Base-by-base conservation (phyloP, 139 green algal species). In the Haematococcus lacustris region DNA sequence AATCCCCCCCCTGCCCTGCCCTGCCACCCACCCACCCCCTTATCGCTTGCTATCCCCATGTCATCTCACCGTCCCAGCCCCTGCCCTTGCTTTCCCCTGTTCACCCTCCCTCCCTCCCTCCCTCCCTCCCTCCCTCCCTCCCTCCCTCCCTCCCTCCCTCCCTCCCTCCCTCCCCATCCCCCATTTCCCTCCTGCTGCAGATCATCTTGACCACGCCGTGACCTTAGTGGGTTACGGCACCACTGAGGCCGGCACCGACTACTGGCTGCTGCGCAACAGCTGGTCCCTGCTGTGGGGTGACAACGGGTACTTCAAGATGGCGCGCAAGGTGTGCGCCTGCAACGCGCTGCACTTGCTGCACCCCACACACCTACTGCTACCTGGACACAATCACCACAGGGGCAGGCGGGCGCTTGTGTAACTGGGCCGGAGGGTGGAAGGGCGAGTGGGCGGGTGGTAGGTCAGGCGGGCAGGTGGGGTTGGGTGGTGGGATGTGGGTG, bases 171-270 rank as follows among this genome's bases (percentile, higher is more conserved):
- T n/a, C n/a, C n/a, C n/a, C n/a, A n/a, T n/a, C n/a, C n/a, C n/a
- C n/a, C n/a, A n/a, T n/a, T n/a, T n/a, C n/a, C n/a, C n/a, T n/a
- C n/a, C n/a, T n/a, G n/a, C n/a, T n/a, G n/a, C n/a, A 32, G 78
- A 80, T 25, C 23, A 78, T n/a, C 71, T 85, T 62, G 73, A 88
- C 71, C 82, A 88, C 41, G 78, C 79, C 2, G 77, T 87, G 13
- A 71, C 80, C 26, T 62, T 87, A 37, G 76, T 87, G 33, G 82
- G 82, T 51, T 87, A 87, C 50, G 82, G 82, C 59, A 82, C 71
- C 30, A 83, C 73, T 25, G 34, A 43, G 0, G 38, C 66, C n/a
- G 74, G 78, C 37, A 72, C 75, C 64, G 74, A 79, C 51, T 87
- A 85, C 69, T 87, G 78, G 84, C 67, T 86, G 1, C 71, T 88